These are phyloP conservation scores for Backusella tarrabulga DNA, from an alignment of 192 early-diverging fungal species.

Conservation along the genomic window DNA sequence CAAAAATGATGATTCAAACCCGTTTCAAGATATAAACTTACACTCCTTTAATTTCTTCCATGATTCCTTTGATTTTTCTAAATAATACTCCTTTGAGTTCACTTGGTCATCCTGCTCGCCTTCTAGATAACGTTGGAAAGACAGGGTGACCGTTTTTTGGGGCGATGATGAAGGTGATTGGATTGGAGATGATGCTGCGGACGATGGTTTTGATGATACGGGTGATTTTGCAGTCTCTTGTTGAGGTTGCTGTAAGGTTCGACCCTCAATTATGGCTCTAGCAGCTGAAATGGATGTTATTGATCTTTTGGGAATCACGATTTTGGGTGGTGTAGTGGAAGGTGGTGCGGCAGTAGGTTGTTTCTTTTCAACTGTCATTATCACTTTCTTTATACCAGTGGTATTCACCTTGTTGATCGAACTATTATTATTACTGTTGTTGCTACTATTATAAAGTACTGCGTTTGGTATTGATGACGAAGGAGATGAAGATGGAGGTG, in stretches of 20 bases:
- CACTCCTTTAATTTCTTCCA: conserved; percentile 25
- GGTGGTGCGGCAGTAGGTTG: neutral
- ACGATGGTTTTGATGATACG: neutral
- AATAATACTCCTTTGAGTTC: neutral
- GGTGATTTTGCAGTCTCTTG: neutral
- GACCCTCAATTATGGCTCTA: neutral
- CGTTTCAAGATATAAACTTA: conserved; percentile 5
- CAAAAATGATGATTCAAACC: neutral
- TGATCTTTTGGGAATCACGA: neutral
- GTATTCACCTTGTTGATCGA: neutral
- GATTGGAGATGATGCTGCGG: neutral
- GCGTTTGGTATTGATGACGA: neutral
- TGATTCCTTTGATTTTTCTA: neutral
- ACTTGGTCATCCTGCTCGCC: neutral
- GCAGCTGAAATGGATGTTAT: neutral
- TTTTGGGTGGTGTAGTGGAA: neutral
- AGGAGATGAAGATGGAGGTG: neutral
- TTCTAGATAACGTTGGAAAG: neutral
- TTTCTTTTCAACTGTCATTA: neutral
- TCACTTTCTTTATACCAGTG: neutral
- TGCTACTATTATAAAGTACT: neutral
- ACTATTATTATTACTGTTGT: neutral
- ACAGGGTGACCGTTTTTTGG: neutral
- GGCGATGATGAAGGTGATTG: neutral
- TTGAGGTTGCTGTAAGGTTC: neutral